Base-by-base conservation (phyloP, 176 grass and related monocot genomes). In the Metroxylon sagu region DNA sequence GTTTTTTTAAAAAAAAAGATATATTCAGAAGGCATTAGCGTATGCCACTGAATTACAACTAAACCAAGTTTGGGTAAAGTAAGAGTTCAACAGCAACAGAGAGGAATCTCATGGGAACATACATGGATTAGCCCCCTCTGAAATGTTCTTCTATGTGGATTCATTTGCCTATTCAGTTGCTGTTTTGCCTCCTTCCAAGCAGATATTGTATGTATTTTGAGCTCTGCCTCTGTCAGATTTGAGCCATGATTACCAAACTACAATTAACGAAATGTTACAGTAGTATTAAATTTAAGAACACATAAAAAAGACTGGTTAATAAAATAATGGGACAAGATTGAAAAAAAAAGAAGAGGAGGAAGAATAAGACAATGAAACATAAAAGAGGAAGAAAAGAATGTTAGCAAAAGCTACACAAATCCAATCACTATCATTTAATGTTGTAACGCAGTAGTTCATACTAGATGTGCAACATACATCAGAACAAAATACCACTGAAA, bases 171-270 rank as follows among this genome's bases (percentile, higher is more conserved):
- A 16, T 25, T 25, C 1, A 65, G 48, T 16, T 65, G 48, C 17
- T 51, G 62, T 51, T 65, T 65, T 52, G 48, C 62, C 62, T 51
- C 48, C 51, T 65, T 65, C 62, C 62, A 65, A 19, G 62, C 62
- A 51, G 62, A 65, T 26, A 65, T 65, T 17, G 62, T 65, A 65
- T 65, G 62, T 0, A 21, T 65, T 49, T 65, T 48, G 6, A 65
- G 62, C 49, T 65, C 62, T 25, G 51, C 62, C 12, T 65, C 62
- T n/a, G 62, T 52, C 19, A 65, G 27, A n/a, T 65, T 65, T 50
- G 62, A 65, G 4, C 62, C 62, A 29, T 27, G 62, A 52, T 14
- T 65, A 27, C 62, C 28, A 23, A 65, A 48, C 62, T 65, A 48
- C 14, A 26, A 65, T 25, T 26, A 16, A 3, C 2, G 51, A 65